Evolutionary conservation across 768 basidiomycete species (phyloP), one percentile per base, ranked within the genome.

Genomic region (Brasilioporus rufonigricans): DNA sequence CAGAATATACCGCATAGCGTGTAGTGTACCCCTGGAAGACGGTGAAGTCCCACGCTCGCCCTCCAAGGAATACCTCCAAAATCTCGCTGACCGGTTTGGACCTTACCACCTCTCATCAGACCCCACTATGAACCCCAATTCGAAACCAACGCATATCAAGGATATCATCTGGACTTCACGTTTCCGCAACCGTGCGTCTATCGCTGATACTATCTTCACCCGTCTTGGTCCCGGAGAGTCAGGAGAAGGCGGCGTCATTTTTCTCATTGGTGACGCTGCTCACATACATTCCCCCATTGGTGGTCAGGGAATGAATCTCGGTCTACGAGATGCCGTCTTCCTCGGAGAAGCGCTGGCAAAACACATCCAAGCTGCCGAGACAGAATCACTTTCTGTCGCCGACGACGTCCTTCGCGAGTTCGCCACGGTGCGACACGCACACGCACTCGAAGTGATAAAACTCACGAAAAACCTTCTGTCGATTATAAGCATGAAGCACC

Each of bases 271-370:
- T 5, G 77, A 80, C 58, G 79, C 81, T 5, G 81, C 81, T 27
- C 73, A 78, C n/a, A 76, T 82, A 43, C 82, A 81, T 53, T 77
- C 81, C 0, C 82, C 81, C 23, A 70, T 74, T 7, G 82, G 81
- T 1, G 82, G 82, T 1, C 80, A 81, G 50, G 82, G 81, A 10
- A 79, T 83, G 80, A 81, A 82, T 55, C 73, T 83, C n/a, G 79
- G 81, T 5, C 66, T 83, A 18, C 74, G 80, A 16, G 82, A 83
- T 54, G 80, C 77, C 8, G 63, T 81, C 23, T 68, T 71, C 45
- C 72, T 82, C 4, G 80, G 75, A 6, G 71, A 74, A n/a, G 73
- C 62, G 8, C 64, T 83, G 38, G 62, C 66, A 16, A 65, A 70
- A 18, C 77, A 77, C 62, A 53, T 74, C 1, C 58, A 38, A 3